A percentile compares a stretch with the other conserved stretches of the same genome.
Conservation (phyloP, 2,329 filamentous ascomycete species). For the Thermoascus crustaceus region DNA sequence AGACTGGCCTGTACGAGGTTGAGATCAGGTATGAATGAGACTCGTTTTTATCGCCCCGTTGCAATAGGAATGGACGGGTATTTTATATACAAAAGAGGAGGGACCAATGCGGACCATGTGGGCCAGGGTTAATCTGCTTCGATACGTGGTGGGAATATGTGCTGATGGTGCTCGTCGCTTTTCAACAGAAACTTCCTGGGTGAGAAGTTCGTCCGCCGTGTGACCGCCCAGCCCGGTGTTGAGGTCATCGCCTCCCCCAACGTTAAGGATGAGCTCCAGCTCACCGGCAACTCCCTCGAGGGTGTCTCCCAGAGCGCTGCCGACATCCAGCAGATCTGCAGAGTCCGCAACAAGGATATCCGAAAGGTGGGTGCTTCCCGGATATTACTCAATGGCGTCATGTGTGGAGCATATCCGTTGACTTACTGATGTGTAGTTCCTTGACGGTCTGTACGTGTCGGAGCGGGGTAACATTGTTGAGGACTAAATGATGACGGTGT, state of each 20-base stretch:
- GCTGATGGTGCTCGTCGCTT: conserved; percentile 26
- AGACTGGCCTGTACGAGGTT: conserved; percentile 80
- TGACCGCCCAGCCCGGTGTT: conserved; percentile 83
- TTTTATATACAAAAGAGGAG: not conserved
- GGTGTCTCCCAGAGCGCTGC: conserved; percentile 95
- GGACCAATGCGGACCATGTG: too few relatives aligned
- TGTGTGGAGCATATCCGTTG: too few relatives aligned
- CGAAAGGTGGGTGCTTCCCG: conserved; percentile 86
- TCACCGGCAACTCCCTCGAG: conserved; percentile 92
- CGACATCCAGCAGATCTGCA: conserved; percentile 99
- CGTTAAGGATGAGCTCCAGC: conserved; percentile 95
- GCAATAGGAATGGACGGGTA: not conserved
- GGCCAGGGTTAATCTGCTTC: not conserved
- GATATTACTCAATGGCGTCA: too few relatives aligned
- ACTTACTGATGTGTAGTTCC: conserved; percentile 57
- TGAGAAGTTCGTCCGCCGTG: conserved; percentile 96
- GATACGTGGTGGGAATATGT: not conserved
- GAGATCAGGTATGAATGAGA: conserved; percentile 79
- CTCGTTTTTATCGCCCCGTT: too few relatives aligned
- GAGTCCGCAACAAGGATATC: conserved; percentile 99
- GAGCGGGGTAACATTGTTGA: conserved; percentile 93
- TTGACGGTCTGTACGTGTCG: conserved; percentile 99
- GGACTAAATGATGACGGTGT: conserved; percentile 32
- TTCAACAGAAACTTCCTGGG: conserved; percentile 83
- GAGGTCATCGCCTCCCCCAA: conserved; percentile 81